Percentiles rank a stretch among this genome's conserved stretches.
Conservation (phyloP, 2,329 filamentous ascomycete species). For the Ophiognomonia clavigignenti-juglandacearum region DNA sequence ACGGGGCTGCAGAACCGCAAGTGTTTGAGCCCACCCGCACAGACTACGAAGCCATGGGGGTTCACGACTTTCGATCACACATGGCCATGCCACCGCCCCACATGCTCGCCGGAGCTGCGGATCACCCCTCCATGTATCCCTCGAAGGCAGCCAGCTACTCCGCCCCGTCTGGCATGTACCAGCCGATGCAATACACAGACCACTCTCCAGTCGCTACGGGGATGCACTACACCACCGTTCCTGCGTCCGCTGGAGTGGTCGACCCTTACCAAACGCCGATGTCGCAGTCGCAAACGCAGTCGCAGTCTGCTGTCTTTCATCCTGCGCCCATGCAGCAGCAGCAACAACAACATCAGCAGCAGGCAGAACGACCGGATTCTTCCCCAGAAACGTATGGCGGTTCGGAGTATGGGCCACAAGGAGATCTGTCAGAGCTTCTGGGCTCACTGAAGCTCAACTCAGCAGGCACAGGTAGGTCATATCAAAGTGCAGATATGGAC, state of each 20-base stretch:
- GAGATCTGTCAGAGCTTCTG: constrained; percentile 74
- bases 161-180: constrained; percentile 40
- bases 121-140: constrained; percentile 40
- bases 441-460: constrained; percentile 86
- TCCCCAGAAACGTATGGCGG: constrained; percentile 51
- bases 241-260: constrained; percentile 43
- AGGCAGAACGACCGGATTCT: constrained; percentile 33
- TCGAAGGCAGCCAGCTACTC: constrained; percentile 42
- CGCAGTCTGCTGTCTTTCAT: constrained; percentile 44
- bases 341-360: no score
- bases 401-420: constrained; percentile 63
- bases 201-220: constrained; percentile 38
- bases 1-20: constrained; percentile 46
- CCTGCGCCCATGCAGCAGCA: constrained; percentile 48
- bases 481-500: background rate
- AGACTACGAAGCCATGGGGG: constrained; percentile 36
- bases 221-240: constrained; percentile 50
- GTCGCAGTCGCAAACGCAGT: constrained; percentile 19
- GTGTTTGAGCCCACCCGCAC: constrained; percentile 40
- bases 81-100: constrained; percentile 43
- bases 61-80: constrained; percentile 46
- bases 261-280: constrained; percentile 43
- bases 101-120: constrained; percentile 38
- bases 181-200: constrained; percentile 42
- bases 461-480: constrained; percentile 68